Conservation (phyloP, 2,329 filamentous ascomycete genomes). For the Aspergillus sp. region DNA sequence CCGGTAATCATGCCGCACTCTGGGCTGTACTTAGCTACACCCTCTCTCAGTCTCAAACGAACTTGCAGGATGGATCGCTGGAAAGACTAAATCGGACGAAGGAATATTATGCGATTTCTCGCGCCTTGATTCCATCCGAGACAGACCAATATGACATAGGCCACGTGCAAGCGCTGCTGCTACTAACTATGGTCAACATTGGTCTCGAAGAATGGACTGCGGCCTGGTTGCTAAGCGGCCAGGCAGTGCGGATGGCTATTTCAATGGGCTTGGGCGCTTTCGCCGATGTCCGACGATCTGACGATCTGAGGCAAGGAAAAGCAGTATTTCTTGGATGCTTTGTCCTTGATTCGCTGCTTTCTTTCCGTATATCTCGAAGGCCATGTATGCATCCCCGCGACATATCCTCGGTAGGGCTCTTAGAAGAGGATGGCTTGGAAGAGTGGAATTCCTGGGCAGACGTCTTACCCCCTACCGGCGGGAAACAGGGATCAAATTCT, state of each 20-base stretch:
- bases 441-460: constrained; percentile 73
- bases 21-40: constrained; percentile 48
- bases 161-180: constrained; percentile 45
- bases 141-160: constrained; percentile 40
- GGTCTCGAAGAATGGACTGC: constrained; percentile 46
- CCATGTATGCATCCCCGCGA: constrained; percentile 50
- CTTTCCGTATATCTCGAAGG: constrained; percentile 46
- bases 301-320: constrained; percentile 38
- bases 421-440: constrained; percentile 67
- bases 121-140: constrained; percentile 40
- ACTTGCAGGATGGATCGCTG: constrained; percentile 14
- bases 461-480: constrained; percentile 34
- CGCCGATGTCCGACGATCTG: constrained; percentile 28
- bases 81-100: constrained; percentile 27
- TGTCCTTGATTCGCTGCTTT: constrained; percentile 54
- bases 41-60: constrained; percentile 30
- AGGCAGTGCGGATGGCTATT: constrained; percentile 50
- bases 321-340: constrained; percentile 54
- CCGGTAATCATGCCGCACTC: constrained; percentile 43
- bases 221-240: constrained; percentile 56
- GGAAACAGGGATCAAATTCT: constrained; percentile 25
- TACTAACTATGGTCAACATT: constrained; percentile 52
- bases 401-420: constrained; percentile 46
- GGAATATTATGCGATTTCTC: constrained; percentile 37
- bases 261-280: constrained; percentile 35